Evolutionary conservation across 352 stramenopile species (phyloP).

Genomic region (Pythium angustatum): DNA sequence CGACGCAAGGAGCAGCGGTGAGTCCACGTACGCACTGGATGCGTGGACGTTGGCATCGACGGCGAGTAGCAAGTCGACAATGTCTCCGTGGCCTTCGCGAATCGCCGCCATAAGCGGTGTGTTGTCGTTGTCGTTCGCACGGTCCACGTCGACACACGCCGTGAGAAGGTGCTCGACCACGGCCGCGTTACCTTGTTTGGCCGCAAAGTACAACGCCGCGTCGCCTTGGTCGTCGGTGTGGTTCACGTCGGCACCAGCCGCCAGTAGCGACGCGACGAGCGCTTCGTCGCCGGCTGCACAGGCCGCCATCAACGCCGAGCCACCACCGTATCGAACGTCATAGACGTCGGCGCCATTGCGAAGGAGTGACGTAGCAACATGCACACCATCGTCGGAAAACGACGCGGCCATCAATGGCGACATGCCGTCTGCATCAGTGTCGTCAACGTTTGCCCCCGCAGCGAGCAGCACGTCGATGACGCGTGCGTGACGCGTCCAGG

Average conservation of each 20-base stretch:
- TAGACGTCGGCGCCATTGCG: not conserved
- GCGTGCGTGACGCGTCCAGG: not conserved
- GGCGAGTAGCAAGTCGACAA: not conserved
- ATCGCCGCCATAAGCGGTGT: not conserved
- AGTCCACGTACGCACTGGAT: not conserved
- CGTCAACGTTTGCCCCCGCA: not conserved
- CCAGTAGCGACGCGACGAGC: slow-evolving; percentile 5
- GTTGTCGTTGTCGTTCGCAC: not conserved
- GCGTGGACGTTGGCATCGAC: not conserved
- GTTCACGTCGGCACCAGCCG: not conserved
- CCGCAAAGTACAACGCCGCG: slow-evolving; percentile 19
- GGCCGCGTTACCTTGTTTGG: slow-evolving; percentile 14
- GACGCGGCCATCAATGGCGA: not conserved
- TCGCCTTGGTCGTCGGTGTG: not conserved
- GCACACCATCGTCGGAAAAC: no score
- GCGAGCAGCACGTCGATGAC: not conserved
- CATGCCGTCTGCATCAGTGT: not conserved
- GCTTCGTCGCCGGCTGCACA: not conserved
- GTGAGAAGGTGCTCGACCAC: not conserved
- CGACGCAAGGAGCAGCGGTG: not conserved
- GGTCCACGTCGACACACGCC: not conserved
- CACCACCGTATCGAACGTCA: not conserved
- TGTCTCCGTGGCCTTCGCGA: not conserved
- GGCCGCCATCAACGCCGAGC: not conserved
- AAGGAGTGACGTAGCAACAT: no score